Evolutionary conservation across 768 basidiomycete species (phyloP).

Genomic region (Lepiota brunneoincarnata): DNA sequence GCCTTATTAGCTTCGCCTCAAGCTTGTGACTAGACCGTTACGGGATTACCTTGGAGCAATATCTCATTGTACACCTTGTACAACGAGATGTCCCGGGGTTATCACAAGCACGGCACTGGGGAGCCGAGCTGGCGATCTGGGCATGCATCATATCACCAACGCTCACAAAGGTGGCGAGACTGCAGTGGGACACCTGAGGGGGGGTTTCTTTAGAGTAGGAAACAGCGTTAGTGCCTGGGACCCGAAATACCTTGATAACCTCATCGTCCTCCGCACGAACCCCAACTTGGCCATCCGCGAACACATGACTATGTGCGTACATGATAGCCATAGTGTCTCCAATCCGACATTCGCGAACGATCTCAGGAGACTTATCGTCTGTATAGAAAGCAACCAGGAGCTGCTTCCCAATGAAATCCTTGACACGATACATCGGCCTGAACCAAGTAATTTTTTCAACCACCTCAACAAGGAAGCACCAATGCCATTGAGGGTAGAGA

Average conservation of each 20-base stretch:
- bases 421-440: constrained; percentile 13
- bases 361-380: constrained; percentile 12
- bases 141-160: background rate
- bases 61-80: constrained; percentile 4
- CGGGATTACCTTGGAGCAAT: constrained; percentile 6
- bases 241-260: background rate
- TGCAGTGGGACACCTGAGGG: background rate
- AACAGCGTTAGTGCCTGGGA: background rate
- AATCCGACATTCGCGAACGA: constrained; percentile 4
- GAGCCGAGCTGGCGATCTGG: background rate
- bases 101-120: constrained; percentile 6
- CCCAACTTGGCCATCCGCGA: constrained; percentile 16
- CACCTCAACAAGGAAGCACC: constrained; percentile 21
- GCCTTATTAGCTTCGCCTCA: background rate
- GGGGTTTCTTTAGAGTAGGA: background rate
- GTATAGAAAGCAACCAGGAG: constrained; percentile 14
- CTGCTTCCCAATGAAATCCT: constrained; percentile 11
- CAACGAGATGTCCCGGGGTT: constrained; percentile 6
- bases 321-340: constrained; percentile 17
- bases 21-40: background rate
- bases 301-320: constrained; percentile 16
- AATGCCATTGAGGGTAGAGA: constrained; percentile 13
- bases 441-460: constrained; percentile 4
- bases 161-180: background rate
- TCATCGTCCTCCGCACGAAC: constrained; percentile 11